Percentiles rank a stretch among this genome's conserved stretches.
These are phyloP conservation scores for Colletotrichum nymphaeae DNA, from an alignment of 2,329 filamentous ascomycete species.

Conservation along the genomic window DNA sequence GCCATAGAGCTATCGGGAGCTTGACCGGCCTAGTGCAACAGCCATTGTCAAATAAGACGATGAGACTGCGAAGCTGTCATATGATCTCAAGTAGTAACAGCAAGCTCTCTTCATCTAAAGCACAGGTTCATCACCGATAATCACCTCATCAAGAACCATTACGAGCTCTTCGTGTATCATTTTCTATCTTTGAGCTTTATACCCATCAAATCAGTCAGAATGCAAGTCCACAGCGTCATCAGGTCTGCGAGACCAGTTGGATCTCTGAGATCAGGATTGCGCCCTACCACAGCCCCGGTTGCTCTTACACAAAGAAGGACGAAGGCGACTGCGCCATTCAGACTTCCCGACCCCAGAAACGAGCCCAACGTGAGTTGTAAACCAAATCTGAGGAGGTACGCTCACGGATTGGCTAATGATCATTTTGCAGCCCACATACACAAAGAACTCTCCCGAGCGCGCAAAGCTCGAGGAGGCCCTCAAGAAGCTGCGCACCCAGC, in stretches of 20 bases:
- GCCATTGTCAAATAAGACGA: constrained; percentile 15
- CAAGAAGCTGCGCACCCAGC: constrained; percentile 43
- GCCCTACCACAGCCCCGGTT: constrained; percentile 33
- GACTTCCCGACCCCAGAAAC: constrained; percentile 45
- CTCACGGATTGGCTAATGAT: background rate
- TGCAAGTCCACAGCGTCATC: constrained; percentile 20
- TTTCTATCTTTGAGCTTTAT: background rate
- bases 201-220: background rate
- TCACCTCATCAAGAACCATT: too few species aligned
- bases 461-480: constrained; percentile 44
- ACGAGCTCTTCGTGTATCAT: background rate
- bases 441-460: constrained; percentile 45
- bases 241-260: constrained; percentile 2
- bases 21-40: background rate
- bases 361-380: constrained; percentile 45
- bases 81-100: too few species aligned
- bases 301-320: constrained; percentile 38
- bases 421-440: constrained; percentile 42
- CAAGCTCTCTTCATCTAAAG: background rate
- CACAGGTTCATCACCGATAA: background rate
- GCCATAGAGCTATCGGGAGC: constrained; percentile 10
- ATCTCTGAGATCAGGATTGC: background rate
- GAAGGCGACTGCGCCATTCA: constrained; percentile 44
- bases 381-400: background rate
- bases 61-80: background rate